phyloP scores from a whole-genome alignment of 2,329 filamentous ascomycete genomes.

The Cadophora sp. region DNA sequence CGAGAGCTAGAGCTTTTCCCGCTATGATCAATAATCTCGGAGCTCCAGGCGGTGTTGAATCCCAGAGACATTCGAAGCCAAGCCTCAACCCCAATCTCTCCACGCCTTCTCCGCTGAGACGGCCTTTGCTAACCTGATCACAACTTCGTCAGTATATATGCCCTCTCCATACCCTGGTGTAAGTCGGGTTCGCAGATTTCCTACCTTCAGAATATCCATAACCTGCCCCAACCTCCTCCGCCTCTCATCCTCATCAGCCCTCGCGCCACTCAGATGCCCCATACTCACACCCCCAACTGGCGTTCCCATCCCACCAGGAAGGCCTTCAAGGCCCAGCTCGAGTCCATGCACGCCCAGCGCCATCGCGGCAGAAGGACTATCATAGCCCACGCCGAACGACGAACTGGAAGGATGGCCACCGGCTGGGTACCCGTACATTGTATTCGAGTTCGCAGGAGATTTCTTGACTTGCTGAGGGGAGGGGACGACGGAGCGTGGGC shows the following conservation, averaged over 20 bases:
- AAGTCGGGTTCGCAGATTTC: not conserved
- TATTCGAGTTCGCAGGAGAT: constrained; percentile 62
- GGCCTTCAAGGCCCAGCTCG: constrained; percentile 44
- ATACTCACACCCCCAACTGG: constrained; percentile 24
- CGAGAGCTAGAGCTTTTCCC: constrained; percentile 64
- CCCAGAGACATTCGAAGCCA: constrained; percentile 70
- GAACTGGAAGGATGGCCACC: constrained; percentile 51
- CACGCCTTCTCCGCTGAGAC: constrained; percentile 78
- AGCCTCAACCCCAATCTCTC: constrained; percentile 71
- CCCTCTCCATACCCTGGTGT: not conserved
- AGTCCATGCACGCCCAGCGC: constrained; percentile 61
- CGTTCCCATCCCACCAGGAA: constrained; percentile 31
- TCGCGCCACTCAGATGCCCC: constrained; percentile 23
- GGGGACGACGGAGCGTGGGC: constrained; percentile 55
- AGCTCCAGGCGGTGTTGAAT: constrained; percentile 57
- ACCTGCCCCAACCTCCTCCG: constrained; percentile 50
- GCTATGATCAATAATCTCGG: constrained; percentile 66
- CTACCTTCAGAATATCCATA: constrained; percentile 44
- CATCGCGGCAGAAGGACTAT: constrained; percentile 68
- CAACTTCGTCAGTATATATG: constrained; percentile 13
- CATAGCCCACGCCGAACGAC: constrained; percentile 55
- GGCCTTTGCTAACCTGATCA: constrained; percentile 56
- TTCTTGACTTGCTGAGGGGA: constrained; percentile 67
- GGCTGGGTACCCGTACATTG: constrained; percentile 48
- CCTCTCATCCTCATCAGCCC: constrained; percentile 58